phyloP scores from a whole-genome alignment of 805 yeast species.

The Candida dendrica region DNA sequence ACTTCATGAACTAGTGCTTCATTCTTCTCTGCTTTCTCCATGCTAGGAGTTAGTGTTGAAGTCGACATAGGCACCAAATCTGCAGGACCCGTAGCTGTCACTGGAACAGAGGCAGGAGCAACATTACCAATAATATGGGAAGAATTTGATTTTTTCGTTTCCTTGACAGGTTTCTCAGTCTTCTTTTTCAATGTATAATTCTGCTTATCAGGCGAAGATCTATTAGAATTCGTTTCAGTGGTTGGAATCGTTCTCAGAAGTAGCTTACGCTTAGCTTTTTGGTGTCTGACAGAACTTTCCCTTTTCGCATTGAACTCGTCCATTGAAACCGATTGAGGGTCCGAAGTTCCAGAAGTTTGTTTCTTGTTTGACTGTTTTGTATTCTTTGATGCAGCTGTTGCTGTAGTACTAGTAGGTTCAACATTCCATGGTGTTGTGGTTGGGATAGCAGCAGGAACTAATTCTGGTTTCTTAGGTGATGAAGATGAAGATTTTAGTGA shows the following conservation, averaged over 20 bases:
- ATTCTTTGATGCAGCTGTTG: not conserved
- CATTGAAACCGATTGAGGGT: not conserved
- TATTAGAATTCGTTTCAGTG: not conserved
- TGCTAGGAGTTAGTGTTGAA: too few species aligned
- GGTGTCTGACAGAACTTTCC: not conserved
- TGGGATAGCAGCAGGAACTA: constrained; percentile 11
- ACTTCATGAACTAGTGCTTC: too few species aligned
- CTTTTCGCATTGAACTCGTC: not conserved
- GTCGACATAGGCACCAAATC: too few species aligned
- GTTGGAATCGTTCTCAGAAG: not conserved
- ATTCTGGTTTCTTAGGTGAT: constrained; percentile 2
- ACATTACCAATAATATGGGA: too few species aligned
- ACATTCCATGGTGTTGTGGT: constrained; percentile 8
- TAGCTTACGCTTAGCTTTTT: not conserved
- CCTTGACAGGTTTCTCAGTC: too few species aligned
- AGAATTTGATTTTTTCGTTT: too few species aligned
- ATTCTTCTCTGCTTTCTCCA: too few species aligned
- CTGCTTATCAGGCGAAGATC: too few species aligned
- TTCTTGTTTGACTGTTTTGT: not conserved
- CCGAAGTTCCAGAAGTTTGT: not conserved
- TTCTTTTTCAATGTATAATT: too few species aligned
- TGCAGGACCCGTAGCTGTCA: too few species aligned
- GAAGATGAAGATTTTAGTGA: not conserved
- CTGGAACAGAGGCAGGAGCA: too few species aligned
- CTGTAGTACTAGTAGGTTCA: too few species aligned